Conservation (phyloP, 768 basidiomycete genomes). For the Amanita pseudoporphyria region DNA sequence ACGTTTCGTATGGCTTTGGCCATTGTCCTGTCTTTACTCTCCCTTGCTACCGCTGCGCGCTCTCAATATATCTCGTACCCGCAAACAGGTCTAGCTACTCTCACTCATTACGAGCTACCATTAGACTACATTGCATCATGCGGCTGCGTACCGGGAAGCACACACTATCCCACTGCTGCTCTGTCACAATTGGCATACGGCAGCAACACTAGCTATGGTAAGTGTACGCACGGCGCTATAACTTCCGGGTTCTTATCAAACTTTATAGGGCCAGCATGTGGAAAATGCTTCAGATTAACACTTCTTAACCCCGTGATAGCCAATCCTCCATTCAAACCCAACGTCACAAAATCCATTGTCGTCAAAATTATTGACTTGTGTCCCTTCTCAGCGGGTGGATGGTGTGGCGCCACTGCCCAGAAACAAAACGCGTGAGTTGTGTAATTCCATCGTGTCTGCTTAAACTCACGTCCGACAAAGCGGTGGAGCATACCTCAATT, state of each 20-base stretch:
- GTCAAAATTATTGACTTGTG: slow-evolving; percentile 79
- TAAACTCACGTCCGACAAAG: slow-evolving; percentile 22
- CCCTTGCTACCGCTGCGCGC: slow-evolving; percentile 7
- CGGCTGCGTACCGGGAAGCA: slow-evolving; percentile 62
- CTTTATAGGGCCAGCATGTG: slow-evolving; percentile 54
- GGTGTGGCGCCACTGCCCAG: slow-evolving; percentile 59
- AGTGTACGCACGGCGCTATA: neutral
- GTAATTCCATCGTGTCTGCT: neutral
- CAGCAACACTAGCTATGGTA: slow-evolving; percentile 57
- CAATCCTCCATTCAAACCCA: slow-evolving; percentile 61
- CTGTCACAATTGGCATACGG: slow-evolving; percentile 75
- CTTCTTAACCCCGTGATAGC: slow-evolving; percentile 59
- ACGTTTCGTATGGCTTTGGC: slow-evolving; percentile 6
- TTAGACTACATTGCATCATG: slow-evolving; percentile 57
- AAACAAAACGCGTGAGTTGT: slow-evolving; percentile 61
- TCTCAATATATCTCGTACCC: slow-evolving; percentile 58
- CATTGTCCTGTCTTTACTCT: slow-evolving; percentile 11
- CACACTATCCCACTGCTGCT: slow-evolving; percentile 71
- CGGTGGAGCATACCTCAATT: slow-evolving; percentile 64
- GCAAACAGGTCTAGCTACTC: slow-evolving; percentile 51
- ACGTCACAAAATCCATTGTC: slow-evolving; percentile 48
- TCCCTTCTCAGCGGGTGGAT: slow-evolving; percentile 49
- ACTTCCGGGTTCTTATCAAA: neutral
- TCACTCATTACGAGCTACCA: slow-evolving; percentile 67
- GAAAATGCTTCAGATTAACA: slow-evolving; percentile 71